phyloP scores from a whole-genome alignment of 192 early-diverging fungal species.

The Lunasporangiospora selenospora region DNA sequence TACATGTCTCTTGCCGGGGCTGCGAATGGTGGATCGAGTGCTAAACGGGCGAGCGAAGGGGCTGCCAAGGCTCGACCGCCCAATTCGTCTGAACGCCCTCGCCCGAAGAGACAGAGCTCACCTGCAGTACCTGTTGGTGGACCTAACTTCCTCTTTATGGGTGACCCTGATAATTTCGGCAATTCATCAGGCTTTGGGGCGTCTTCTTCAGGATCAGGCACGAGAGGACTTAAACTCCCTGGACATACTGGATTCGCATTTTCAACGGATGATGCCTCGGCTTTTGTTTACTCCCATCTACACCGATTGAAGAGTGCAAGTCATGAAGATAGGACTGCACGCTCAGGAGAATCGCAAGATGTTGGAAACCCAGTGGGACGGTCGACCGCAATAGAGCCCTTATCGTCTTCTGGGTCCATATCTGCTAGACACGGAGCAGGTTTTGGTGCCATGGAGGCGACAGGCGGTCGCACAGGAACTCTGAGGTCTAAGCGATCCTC shows the following conservation, averaged over 20 bases:
- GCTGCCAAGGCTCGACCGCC: too few species aligned
- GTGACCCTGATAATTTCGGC: too few species aligned
- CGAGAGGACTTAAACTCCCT: background rate
- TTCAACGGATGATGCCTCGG: constrained; percentile 45
- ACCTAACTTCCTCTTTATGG: constrained; percentile 45
- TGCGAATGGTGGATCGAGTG: constrained; percentile 8
- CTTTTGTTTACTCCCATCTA: constrained; percentile 43
- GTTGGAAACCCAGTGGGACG: too few species aligned
- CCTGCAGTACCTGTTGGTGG: constrained; percentile 42
- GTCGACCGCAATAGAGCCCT: too few species aligned
- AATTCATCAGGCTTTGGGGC: constrained; percentile 4
- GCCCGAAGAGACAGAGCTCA: constrained; percentile 37
- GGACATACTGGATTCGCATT: constrained; percentile 43
- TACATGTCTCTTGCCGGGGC: constrained; percentile 10
- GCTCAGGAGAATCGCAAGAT: too few species aligned
- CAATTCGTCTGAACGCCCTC: constrained; percentile 13
- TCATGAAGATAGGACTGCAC: constrained; percentile 24
- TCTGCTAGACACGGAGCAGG: too few species aligned
- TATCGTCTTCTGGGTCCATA: too few species aligned
- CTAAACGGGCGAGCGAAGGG: background rate
- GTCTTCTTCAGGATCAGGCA: background rate
- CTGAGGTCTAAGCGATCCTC: constrained; percentile 18
- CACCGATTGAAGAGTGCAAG: constrained; percentile 40
- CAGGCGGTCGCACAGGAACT: too few species aligned
- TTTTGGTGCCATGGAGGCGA: too few species aligned